Evolutionary conservation across 352 stramenopile genomes (phyloP).

Genomic region (Phytopythium delawarense): DNA sequence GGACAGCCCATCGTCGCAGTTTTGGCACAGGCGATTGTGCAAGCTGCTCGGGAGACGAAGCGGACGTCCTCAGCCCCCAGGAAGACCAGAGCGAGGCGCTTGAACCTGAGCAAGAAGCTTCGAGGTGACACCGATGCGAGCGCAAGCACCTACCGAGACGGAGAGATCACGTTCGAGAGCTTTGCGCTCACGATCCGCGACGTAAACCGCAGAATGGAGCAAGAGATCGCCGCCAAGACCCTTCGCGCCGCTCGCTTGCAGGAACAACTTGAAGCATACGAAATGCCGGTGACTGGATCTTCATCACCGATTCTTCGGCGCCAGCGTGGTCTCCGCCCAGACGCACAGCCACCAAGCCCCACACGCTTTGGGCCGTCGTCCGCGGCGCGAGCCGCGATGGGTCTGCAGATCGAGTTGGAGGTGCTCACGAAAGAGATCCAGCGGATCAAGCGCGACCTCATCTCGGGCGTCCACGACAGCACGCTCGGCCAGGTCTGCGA

Average conservation of each 20-base stretch:
- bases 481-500: slow-evolving; percentile 56
- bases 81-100: slow-evolving; percentile 3
- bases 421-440: slow-evolving; percentile 46
- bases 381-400: slow-evolving; percentile 1
- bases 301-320: slow-evolving; percentile 8
- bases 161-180: slow-evolving; percentile 66
- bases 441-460: slow-evolving; percentile 44
- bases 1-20: slow-evolving; percentile 35
- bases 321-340: background rate
- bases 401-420: slow-evolving; percentile 44
- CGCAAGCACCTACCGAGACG: slow-evolving; percentile 23
- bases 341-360: background rate
- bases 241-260: slow-evolving; percentile 45
- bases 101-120: background rate
- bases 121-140: background rate
- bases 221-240: slow-evolving; percentile 52
- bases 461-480: slow-evolving; percentile 38
- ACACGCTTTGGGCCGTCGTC: background rate
- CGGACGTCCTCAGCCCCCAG: background rate
- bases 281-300: background rate
- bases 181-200: slow-evolving; percentile 54
- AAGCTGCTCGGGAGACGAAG: slow-evolving; percentile 43
- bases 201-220: slow-evolving; percentile 61
- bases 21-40: slow-evolving; percentile 41
- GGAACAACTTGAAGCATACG: slow-evolving; percentile 21